Conservation (phyloP, 176 grass and related monocot genomes). For the Eleusine indica region DNA sequence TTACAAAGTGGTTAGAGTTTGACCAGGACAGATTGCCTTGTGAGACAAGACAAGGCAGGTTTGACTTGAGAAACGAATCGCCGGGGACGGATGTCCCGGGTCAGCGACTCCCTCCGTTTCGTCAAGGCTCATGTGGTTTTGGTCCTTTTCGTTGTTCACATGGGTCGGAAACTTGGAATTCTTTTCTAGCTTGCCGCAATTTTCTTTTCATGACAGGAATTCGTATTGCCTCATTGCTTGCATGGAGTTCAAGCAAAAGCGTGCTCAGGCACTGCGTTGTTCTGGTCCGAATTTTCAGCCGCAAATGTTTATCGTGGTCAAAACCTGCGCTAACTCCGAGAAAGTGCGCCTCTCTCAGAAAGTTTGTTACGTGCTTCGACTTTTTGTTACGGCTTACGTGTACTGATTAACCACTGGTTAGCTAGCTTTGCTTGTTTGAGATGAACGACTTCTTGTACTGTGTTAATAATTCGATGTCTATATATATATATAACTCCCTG, state of each 20-base stretch:
- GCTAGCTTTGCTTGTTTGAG: neutral
- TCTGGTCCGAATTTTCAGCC: neutral
- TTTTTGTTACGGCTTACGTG: conserved; percentile 25
- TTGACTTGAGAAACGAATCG: neutral
- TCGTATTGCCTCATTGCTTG: neutral
- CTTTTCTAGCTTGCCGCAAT: neutral
- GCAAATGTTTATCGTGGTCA: conserved; percentile 9
- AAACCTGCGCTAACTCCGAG: conserved; percentile 19
- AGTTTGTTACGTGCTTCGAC: neutral
- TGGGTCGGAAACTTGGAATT: conserved; percentile 27
- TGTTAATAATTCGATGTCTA: neutral
- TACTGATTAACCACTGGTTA: neutral
- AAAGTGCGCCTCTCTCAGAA: conserved; percentile 17
- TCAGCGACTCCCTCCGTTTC: neutral
- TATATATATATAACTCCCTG: neutral
- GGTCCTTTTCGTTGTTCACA: neutral
- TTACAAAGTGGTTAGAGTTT: conserved; percentile 18
- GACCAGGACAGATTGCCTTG: neutral
- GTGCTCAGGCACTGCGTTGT: neutral
- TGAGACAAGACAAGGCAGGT: neutral
- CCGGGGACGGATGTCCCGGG: neutral
- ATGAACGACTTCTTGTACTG: no score
- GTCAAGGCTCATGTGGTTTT: neutral
- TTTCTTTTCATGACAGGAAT: no score
- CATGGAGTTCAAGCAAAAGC: neutral